Evolutionary conservation across 1,284 basidiomycete genomes (phyloP), one percentile per base, ranked within the genome.

Genomic region (Moesziomyces parantarcticus): DNA sequence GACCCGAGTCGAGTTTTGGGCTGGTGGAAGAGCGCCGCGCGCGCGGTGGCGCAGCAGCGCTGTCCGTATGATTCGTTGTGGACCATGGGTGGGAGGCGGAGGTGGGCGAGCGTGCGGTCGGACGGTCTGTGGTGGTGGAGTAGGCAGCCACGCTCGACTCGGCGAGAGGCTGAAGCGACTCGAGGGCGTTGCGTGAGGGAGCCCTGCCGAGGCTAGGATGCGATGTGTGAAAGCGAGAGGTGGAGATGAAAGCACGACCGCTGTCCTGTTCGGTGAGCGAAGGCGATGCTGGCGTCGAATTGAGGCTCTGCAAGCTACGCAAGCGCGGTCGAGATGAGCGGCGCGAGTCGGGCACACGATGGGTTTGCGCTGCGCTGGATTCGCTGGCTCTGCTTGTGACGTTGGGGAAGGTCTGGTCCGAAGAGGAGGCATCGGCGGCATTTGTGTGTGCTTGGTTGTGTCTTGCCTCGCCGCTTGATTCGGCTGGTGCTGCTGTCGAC

Each of bases 251-350:
- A 14, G 66, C 66, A 13, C 45, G 34, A 14, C 61, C 66, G 34
- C 71, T 75, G 50, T 59, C 58, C 21, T 61, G 59, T n/a, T 70
- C 71, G 18, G 66, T 61, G 13, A 75, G 41, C 9, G 71, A 66
- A 13, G 71, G 71, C 0, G 71, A 70, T 29, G 66, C 71, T 16
- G 66, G 71, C 9, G 47, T 49, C 20, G 65, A 61, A 53, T 75
- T 75, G 58, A 75, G 63, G 50, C 62, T 70, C 29, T 75, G 71
- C 11, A 75, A 42, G 44, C 70, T 73, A 32, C 54, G 50, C 3
- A 73, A 47, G 18, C 70, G 53, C 48, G 65, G 70, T 11, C 65
- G 55, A 2, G 57, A 63, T 9, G 42, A 8, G 21, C 66, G 66
- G 8, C 50, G 50, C 9, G 59, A 52, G 18, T 62, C 40, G 18